phyloP scores from a whole-genome alignment of 345 rosid species.

The Stellera chamaejasme region DNA sequence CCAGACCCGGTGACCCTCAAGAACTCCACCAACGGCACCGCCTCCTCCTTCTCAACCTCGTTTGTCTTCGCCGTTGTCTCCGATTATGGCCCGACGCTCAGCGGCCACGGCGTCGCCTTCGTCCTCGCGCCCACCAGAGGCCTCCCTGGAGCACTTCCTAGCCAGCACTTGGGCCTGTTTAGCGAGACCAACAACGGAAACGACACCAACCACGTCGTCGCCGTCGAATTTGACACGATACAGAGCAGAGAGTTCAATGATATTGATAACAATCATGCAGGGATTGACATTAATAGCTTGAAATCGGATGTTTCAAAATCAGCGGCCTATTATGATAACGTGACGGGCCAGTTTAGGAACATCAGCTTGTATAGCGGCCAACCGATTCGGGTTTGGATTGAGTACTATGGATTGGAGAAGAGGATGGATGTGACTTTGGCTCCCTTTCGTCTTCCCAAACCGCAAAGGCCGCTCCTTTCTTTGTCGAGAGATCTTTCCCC shows the following conservation, averaged over 20 bases:
- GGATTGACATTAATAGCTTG: conserved; percentile 18
- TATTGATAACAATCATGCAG: conserved; percentile 21
- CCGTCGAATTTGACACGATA: conserved; percentile 24
- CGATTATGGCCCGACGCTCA: background rate
- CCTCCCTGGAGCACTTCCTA: conserved; percentile 3
- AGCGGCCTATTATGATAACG: conserved; percentile 9
- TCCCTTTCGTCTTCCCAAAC: conserved; percentile 27
- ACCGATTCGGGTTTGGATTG: conserved; percentile 43
- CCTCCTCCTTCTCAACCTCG: background rate
- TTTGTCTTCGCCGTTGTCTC: background rate
- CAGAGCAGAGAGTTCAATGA: conserved; percentile 9
- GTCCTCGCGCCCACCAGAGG: conserved; percentile 7
- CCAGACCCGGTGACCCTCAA: background rate
- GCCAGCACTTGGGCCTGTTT: conserved; percentile 16
- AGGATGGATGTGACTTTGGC: conserved; percentile 31
- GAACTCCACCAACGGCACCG: background rate
- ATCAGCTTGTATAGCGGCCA: conserved; percentile 24
- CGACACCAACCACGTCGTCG: conserved; percentile 19
- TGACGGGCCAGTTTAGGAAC: conserved; percentile 1
- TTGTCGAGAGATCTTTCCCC: conserved; percentile 31
- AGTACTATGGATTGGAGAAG: conserved; percentile 29
- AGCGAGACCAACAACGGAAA: conserved; percentile 10
- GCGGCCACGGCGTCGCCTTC: conserved; percentile 12
- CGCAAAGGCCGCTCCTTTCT: conserved; percentile 37
- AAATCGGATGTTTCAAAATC: conserved; percentile 3